Percentiles rank a stretch among this genome's conserved stretches.
Evolutionary conservation across 2,329 filamentous ascomycete species (phyloP).

Genomic region (Diaporthe destruens): DNA sequence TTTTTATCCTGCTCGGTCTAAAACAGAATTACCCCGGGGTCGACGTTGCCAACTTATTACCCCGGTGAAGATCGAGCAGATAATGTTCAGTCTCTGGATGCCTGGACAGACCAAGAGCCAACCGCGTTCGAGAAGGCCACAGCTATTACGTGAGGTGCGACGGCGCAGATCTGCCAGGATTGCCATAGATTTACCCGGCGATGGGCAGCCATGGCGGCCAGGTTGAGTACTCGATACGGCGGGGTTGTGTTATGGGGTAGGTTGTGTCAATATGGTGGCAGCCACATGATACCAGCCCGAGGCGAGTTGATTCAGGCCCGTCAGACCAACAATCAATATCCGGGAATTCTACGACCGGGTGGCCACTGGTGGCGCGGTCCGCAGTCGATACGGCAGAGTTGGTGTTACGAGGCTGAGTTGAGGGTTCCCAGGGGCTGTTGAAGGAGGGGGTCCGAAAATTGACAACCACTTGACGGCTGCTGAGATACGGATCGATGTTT

Average conservation of each 20-base stretch:
- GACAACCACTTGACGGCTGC: neutral
- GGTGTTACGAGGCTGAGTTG: conserved; percentile 25
- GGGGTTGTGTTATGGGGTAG: neutral
- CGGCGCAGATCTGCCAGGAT: conserved; percentile 3
- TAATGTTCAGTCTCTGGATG: neutral
- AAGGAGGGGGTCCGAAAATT: neutral
- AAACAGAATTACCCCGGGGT: conserved; percentile 23
- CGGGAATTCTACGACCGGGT: neutral
- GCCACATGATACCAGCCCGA: conserved; percentile 22
- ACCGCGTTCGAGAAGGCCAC: conserved; percentile 10
- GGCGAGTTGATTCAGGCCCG: conserved; percentile 21
- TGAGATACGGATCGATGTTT: conserved; percentile 12
- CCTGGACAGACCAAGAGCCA: conserved; percentile 11
- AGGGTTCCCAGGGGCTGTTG: neutral
- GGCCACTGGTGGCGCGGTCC: neutral
- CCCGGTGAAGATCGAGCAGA: conserved; percentile 31
- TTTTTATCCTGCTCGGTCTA: conserved; percentile 18
- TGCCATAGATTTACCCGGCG: conserved; percentile 19
- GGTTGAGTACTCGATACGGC: conserved; percentile 4
- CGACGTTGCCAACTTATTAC: neutral
- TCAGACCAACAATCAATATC: conserved; percentile 24
- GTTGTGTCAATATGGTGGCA: neutral
- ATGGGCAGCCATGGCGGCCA: neutral
- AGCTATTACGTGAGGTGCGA: conserved; percentile 3
- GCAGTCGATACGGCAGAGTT: conserved; percentile 15